Evolutionary conservation across 352 stramenopile genomes (phyloP), one percentile per base, ranked within the genome.

Genomic region (Aphanomyces stellatus): DNA sequence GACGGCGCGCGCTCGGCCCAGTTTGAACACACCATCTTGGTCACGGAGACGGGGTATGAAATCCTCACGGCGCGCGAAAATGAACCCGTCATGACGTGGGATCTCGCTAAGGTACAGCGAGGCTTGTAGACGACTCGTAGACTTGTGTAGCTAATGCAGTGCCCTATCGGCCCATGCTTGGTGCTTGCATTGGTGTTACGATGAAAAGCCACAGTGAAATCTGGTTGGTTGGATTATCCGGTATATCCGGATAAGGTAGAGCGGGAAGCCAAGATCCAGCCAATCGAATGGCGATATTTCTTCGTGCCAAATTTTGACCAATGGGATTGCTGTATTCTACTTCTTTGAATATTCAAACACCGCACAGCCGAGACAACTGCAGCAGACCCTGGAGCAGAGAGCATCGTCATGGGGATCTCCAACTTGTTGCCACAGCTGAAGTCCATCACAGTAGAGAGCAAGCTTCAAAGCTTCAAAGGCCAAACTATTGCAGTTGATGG

Each of bases 1-100:
- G 97, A 99, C 80, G 97, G 97, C 31, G 83, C 89, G 63, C 87
- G 94, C 24, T 98, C 90, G 57, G 96, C 97, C 11, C 97, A 99
- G 80, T 97, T 97, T 62, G 96, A 99, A 72, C 96, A 99, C 76
- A 99, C 96, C 19, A 87, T 99, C n/a, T 72, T 99, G 25, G 95
- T 99, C n/a, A 99, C 96, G 1, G 93, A 99, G 35, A 94, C 82
- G 22, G 97, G 97, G 42, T 97, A 88, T 65, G 97, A 99, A 66
- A 96, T 99, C 60, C 78, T 99, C 8, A 99, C 97, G 30, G 88
- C 84, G 31, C 80, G 90, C 19, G 77, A 94, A 33, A 88, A 93
- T 43, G 81, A 96, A 66, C 84, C 85, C 0, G 76, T 80, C 40
- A 96, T 97, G 88, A 72, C 86, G 49, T 97, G 90, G 90, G 81